phyloP scores from a whole-genome alignment of 805 yeast species.

The Vanderwaltozyma verrucispora region DNA sequence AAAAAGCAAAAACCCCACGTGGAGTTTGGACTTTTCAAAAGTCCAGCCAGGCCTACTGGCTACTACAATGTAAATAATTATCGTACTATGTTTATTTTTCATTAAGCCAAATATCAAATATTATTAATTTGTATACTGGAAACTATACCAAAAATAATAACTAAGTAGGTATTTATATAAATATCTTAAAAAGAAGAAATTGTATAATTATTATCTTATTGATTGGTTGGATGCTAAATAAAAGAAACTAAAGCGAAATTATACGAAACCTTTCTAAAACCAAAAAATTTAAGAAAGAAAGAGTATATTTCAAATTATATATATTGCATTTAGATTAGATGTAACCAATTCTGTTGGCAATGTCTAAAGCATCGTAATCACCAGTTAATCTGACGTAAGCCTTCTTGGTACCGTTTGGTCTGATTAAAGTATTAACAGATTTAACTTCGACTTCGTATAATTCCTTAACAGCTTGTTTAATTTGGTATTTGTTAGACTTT shows the following conservation, averaged over 20 bases:
- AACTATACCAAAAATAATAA: too few species aligned
- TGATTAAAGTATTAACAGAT: constrained; percentile 91
- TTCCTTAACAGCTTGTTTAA: constrained; percentile 96
- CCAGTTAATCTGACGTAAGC: constrained; percentile 98
- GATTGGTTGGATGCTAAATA: constrained; percentile 5
- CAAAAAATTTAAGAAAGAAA: not conserved
- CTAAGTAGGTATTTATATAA: too few species aligned
- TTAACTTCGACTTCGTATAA: constrained; percentile 92
- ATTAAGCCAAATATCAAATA: too few species aligned
- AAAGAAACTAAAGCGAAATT: constrained; percentile 3
- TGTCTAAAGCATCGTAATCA: constrained; percentile 98
- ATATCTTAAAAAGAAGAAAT: not conserved
- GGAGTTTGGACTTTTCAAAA: too few species aligned
- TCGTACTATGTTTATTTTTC: too few species aligned
- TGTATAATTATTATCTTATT: not conserved
- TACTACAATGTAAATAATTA: too few species aligned
- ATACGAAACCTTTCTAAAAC: not conserved
- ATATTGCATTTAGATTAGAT: constrained; percentile 59
- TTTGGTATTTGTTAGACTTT: constrained; percentile 97
- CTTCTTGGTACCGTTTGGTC: constrained; percentile 99
- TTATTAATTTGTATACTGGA: too few species aligned
- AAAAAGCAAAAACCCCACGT: too few species aligned
- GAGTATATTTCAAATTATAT: constrained; percentile 1
- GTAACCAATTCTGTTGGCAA: constrained; percentile 99
- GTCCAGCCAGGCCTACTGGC: too few species aligned